Evolutionary conservation across 2,329 filamentous ascomycete species (phyloP).

Genomic region (Cordyceps fumosorosea): DNA sequence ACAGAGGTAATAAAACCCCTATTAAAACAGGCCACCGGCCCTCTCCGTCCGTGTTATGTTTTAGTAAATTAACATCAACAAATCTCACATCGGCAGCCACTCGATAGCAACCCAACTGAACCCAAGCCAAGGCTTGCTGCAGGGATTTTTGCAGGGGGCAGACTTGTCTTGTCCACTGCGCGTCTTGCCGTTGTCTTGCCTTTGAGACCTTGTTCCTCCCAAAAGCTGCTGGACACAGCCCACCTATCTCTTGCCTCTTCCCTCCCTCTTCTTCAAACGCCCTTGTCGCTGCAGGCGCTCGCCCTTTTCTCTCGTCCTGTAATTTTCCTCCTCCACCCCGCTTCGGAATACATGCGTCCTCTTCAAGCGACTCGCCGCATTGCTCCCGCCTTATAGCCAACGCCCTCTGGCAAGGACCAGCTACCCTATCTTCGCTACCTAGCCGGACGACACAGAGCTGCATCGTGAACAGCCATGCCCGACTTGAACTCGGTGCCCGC

Average conservation of each 20-base stretch:
- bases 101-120: neutral
- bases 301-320: conserved; percentile 5
- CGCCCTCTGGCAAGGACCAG: neutral
- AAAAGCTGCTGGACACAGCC: neutral
- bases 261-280: neutral
- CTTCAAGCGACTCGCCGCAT: neutral
- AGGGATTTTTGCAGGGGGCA: neutral
- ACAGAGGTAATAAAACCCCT: neutral
- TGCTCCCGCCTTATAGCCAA: neutral
- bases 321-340: neutral
- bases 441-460: neutral
- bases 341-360: neutral
- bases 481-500: conserved; percentile 51
- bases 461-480: conserved; percentile 33
- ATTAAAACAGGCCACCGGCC: neutral
- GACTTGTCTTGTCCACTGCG: neutral
- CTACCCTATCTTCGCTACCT: too few species aligned
- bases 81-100: neutral
- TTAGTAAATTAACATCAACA: neutral
- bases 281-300: neutral
- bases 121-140: neutral
- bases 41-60: neutral
- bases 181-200: neutral
- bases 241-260: neutral
- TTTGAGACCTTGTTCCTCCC: neutral